These are phyloP conservation scores for Patellifolia procumbens DNA, from an alignment of 179 eudicot genomes.

Conservation along the genomic window DNA sequence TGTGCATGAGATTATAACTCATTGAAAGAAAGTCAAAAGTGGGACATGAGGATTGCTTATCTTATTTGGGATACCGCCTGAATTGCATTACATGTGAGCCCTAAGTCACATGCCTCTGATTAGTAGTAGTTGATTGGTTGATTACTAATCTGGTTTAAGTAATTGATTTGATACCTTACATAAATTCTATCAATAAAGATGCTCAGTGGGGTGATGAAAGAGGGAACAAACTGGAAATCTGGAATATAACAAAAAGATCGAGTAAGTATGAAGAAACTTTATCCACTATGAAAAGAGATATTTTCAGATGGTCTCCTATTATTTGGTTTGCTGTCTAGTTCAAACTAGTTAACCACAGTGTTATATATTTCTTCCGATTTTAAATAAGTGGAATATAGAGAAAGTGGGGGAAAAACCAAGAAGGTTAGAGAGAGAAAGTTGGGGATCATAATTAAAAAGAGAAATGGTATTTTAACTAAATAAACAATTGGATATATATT, in stretches of 20 bases:
- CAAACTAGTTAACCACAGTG: too few relatives aligned
- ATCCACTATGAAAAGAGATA: neutral
- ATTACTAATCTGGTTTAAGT: neutral
- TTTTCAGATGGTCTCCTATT: neutral
- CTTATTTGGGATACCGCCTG: neutral
- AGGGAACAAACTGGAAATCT: neutral
- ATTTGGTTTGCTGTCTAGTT: neutral
- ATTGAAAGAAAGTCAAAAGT: neutral
- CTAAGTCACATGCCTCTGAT: conserved; percentile 14
- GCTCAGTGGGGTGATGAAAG: neutral
- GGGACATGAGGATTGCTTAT: conserved; percentile 2
- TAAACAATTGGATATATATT: too few relatives aligned
- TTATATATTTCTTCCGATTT: too few relatives aligned
- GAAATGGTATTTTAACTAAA: too few relatives aligned
- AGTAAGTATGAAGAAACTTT: neutral
- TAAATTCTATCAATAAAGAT: too few relatives aligned
- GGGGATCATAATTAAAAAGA: too few relatives aligned
- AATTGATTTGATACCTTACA: neutral
- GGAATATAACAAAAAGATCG: neutral
- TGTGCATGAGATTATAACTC: conserved; percentile 12
- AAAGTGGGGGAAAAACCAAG: too few relatives aligned
- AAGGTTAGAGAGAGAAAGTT: too few relatives aligned
- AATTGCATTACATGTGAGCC: conserved; percentile 12
- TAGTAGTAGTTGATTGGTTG: neutral
- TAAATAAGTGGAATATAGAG: too few relatives aligned